These are phyloP conservation scores for Davidsoniella virescens DNA, from an alignment of 2,329 filamentous ascomycete genomes.

Conservation along the genomic window DNA sequence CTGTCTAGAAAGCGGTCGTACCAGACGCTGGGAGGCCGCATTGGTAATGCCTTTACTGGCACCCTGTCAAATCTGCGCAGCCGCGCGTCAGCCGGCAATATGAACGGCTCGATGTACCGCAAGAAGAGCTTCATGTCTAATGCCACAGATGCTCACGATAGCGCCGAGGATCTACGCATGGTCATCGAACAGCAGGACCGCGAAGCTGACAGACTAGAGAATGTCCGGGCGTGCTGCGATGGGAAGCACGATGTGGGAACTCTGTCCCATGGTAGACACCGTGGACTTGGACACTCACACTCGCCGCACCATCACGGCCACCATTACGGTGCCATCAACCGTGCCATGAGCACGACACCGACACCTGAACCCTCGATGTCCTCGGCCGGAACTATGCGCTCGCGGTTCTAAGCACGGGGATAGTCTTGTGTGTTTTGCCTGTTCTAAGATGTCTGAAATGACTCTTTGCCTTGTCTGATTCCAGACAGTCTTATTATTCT, in stretches of 20 bases:
- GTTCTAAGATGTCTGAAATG: no score
- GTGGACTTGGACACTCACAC: constrained; percentile 2
- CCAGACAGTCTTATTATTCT: no score
- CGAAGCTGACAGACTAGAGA: constrained; percentile 70
- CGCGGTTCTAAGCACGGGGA: background rate
- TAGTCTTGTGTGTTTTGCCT: no score
- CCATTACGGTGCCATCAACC: background rate
- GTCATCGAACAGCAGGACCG: constrained; percentile 66
- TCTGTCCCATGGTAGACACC: constrained; percentile 19
- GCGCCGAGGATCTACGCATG: constrained; percentile 65
- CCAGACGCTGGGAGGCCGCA: constrained; percentile 40
- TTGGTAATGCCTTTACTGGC: constrained; percentile 32
- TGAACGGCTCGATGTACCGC: constrained; percentile 6
- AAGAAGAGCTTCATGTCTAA: constrained; percentile 11
- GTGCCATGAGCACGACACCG: constrained; percentile 1
- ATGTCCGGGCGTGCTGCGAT: constrained; percentile 93
- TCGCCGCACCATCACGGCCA: background rate
- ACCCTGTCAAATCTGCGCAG: constrained; percentile 39
- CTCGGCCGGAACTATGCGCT: background rate
- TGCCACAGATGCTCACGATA: constrained; percentile 45
- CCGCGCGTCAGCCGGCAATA: constrained; percentile 22
- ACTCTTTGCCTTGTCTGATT: no score
- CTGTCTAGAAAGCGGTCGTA: constrained; percentile 19
- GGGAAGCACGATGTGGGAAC: constrained; percentile 70
- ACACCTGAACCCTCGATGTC: background rate